Conservation (phyloP, 2,329 filamentous ascomycete species). For the Alternaria incomplexa region DNA sequence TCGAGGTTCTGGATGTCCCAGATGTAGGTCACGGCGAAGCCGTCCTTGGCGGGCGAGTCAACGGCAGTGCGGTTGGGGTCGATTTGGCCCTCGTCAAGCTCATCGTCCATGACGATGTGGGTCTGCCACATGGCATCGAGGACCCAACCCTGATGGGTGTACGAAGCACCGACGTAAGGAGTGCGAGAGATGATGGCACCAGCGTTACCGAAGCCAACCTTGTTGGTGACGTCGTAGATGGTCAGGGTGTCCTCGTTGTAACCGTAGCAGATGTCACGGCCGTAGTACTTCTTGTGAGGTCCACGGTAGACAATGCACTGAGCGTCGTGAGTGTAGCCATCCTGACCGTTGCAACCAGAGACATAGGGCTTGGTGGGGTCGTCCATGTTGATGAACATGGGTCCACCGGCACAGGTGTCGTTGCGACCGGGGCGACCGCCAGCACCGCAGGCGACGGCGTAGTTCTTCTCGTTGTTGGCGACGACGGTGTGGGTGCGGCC, state of each 20-base stretch:
- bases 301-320: slow-evolving; percentile 65
- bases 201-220: slow-evolving; percentile 59
- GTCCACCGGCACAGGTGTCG: slow-evolving; percentile 56
- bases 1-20: slow-evolving; percentile 47
- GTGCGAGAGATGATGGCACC: slow-evolving; percentile 62
- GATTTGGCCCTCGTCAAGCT: slow-evolving; percentile 48
- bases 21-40: slow-evolving; percentile 47
- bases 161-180: slow-evolving; percentile 60
- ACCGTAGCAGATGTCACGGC: slow-evolving; percentile 62
- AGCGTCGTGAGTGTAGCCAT: slow-evolving; percentile 67
- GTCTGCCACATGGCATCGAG: slow-evolving; percentile 48
- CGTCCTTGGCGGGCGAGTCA: slow-evolving; percentile 39
- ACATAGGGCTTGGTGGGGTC: slow-evolving; percentile 54
- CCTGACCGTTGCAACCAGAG: slow-evolving; percentile 61
- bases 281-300: slow-evolving; percentile 57
- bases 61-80: slow-evolving; percentile 30
- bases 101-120: slow-evolving; percentile 47
- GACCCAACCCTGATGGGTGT: slow-evolving; percentile 67
- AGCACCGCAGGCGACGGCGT: slow-evolving; percentile 44
- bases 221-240: slow-evolving; percentile 60
- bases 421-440: slow-evolving; percentile 37
- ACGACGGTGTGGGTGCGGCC: slow-evolving; percentile 48
- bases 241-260: slow-evolving; percentile 63
- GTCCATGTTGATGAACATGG: slow-evolving; percentile 65
- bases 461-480: slow-evolving; percentile 43